Conservation (phyloP, 2,329 filamentous ascomycete genomes). For the Sclerotinia sclerotiorum region DNA sequence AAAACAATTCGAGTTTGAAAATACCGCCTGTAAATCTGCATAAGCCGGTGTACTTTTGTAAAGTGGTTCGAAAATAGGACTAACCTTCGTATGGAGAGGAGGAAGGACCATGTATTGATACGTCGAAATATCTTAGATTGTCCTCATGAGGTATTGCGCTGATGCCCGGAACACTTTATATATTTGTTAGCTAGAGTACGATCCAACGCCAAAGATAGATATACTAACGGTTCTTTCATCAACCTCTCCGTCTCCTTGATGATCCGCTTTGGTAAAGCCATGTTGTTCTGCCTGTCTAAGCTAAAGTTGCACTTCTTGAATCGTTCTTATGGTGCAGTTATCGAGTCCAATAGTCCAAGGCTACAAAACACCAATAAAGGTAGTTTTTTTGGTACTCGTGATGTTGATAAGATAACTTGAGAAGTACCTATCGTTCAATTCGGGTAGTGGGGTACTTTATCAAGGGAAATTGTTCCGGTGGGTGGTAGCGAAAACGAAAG, state of each 20-base stretch:
- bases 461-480: not conserved
- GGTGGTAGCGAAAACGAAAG: not conserved
- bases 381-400: slow-evolving; percentile 10
- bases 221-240: slow-evolving; percentile 86
- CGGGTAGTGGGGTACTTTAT: slow-evolving; percentile 12
- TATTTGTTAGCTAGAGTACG: slow-evolving; percentile 24
- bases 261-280: slow-evolving; percentile 91
- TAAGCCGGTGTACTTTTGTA: slow-evolving; percentile 22
- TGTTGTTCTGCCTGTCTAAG: slow-evolving; percentile 32
- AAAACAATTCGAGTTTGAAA: slow-evolving; percentile 95
- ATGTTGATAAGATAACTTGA: slow-evolving; percentile 21
- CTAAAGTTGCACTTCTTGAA: not conserved
- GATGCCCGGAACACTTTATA: slow-evolving; percentile 83
- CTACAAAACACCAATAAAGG: not conserved
- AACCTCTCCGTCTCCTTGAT: slow-evolving; percentile 98
- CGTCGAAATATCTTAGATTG: slow-evolving; percentile 97
- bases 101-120: slow-evolving; percentile 88
- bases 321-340: not conserved
- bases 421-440: slow-evolving; percentile 15
- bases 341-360: slow-evolving; percentile 11
- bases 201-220: not conserved
- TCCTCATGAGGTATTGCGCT: slow-evolving; percentile 95
- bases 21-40: slow-evolving; percentile 55
- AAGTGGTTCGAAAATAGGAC: not conserved
- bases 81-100: slow-evolving; percentile 93